These are phyloP conservation scores for Sugiyamaella neomexicana DNA, from an alignment of 1,139 yeast genomes.

Conservation along the genomic window DNA sequence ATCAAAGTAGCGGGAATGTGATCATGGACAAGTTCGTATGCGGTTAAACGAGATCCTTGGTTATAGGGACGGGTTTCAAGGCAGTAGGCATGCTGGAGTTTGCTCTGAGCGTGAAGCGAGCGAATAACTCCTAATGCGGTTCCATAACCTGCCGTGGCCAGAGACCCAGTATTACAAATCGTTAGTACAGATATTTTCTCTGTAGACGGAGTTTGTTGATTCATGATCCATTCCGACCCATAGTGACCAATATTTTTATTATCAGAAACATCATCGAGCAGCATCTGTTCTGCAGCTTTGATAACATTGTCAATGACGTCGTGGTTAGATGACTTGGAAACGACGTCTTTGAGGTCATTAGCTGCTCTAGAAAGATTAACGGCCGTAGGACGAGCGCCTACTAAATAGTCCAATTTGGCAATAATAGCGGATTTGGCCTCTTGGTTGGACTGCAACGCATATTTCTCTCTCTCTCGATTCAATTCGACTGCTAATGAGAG, in stretches of 20 bases:
- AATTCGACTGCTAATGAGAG: constrained; percentile 78
- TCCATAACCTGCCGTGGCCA: constrained; percentile 97
- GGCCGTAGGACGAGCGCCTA: constrained; percentile 90
- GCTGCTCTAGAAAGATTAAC: constrained; percentile 86
- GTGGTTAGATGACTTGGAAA: constrained; percentile 32
- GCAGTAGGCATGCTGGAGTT: constrained; percentile 72
- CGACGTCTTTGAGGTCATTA: constrained; percentile 50
- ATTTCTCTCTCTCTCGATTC: constrained; percentile 21
- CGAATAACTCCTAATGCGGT: constrained; percentile 93
- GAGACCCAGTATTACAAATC: constrained; percentile 60
- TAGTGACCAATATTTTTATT: constrained; percentile 75
- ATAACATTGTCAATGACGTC: constrained; percentile 46
- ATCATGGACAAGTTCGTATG: constrained; percentile 85
- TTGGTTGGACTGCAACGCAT: constrained; percentile 13
- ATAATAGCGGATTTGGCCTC: constrained; percentile 28
- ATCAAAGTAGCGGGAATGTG: constrained; percentile 82
- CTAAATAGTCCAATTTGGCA: constrained; percentile 60
- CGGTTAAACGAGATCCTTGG: constrained; percentile 92
- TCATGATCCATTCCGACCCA: constrained; percentile 69
- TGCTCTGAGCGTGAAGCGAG: constrained; percentile 50
- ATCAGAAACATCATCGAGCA: constrained; percentile 73
- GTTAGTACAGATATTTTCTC: constrained; percentile 70
- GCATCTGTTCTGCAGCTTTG: constrained; percentile 58
- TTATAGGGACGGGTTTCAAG: constrained; percentile 95
- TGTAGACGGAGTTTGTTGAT: constrained; percentile 27